These are phyloP conservation scores for Chenopodium formosanum DNA, from an alignment of 148 eudicot genomes.

Conservation along the genomic window DNA sequence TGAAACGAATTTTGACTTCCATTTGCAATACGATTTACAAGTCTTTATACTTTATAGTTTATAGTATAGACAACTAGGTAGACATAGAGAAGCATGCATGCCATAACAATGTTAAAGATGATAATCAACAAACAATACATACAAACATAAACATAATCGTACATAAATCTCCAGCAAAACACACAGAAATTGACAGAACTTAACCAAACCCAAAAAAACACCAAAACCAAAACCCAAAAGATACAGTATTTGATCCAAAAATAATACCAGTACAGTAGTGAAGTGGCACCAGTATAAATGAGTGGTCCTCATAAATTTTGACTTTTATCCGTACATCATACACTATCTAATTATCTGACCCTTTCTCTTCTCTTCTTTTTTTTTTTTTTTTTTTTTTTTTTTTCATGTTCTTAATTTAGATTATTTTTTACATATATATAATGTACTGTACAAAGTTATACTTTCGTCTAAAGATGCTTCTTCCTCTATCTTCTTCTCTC, in stretches of 20 bases:
- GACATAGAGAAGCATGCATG: background rate
- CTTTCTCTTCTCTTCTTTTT: too few species aligned
- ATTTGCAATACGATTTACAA: too few species aligned
- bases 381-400: too few species aligned
- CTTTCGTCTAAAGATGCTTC: background rate
- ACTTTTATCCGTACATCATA: conserved; percentile 21
- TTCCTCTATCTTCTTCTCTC: conserved; percentile 1
- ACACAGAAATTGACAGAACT: background rate
- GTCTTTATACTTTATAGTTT: too few species aligned
- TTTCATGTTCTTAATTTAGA: too few species aligned
- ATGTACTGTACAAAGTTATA: too few species aligned
- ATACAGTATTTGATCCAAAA: background rate
- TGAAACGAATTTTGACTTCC: too few species aligned
- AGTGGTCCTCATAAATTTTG: conserved; percentile 15
- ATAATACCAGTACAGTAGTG: background rate
- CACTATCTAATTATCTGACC: too few species aligned
- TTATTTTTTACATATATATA: too few species aligned
- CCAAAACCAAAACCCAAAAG: too few species aligned
- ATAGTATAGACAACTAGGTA: too few species aligned
- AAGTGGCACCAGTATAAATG: background rate
- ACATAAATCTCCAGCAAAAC: background rate
- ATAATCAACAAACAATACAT: background rate
- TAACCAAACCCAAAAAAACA: background rate
- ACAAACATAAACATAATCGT: background rate
- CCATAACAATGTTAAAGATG: background rate